These are phyloP conservation scores for Tripterygium wilfordii DNA, from an alignment of 177 flowering plant species.

Conservation along the genomic window DNA sequence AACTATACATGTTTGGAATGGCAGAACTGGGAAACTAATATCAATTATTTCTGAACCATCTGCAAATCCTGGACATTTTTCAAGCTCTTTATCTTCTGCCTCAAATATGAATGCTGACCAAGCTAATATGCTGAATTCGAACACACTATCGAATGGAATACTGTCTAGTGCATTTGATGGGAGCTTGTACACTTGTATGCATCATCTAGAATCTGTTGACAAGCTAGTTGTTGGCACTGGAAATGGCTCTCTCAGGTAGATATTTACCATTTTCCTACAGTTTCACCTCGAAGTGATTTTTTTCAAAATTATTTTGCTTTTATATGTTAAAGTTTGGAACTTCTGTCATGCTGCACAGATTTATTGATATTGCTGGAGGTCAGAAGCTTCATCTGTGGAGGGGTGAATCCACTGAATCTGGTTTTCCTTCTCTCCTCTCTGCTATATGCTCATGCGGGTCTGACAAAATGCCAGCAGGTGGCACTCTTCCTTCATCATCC, in stretches of 20 bases:
- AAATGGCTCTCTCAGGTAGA: conserved; percentile 86
- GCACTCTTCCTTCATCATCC: conserved; percentile 39
- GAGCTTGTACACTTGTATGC: conserved; percentile 86
- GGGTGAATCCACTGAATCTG: conserved; percentile 55
- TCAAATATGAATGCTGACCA: conserved; percentile 48
- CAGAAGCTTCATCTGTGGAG: conserved; percentile 88
- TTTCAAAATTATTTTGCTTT: neutral
- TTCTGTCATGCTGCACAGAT: conserved; percentile 36
- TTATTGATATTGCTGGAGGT: conserved; percentile 70
- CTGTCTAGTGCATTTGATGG: conserved; percentile 72
- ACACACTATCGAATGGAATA: conserved; percentile 59
- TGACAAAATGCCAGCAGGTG: conserved; percentile 35
- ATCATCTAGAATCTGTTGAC: conserved; percentile 45
- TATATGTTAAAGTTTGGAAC: conserved; percentile 1
- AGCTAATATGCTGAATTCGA: conserved; percentile 51
- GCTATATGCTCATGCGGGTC: conserved; percentile 79
- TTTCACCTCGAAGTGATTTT: neutral
- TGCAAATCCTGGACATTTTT: conserved; percentile 34
- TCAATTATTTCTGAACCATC: conserved; percentile 65
- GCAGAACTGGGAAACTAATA: conserved; percentile 72
- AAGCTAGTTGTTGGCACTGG: conserved; percentile 85
- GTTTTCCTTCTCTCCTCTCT: conserved; percentile 79
- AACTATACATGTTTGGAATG: conserved; percentile 89
- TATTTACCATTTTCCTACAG: neutral
- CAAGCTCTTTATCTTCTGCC: conserved; percentile 31